Base-by-base conservation (phyloP, 306 rosid genomes). In the Dalbergia cochinchinensis region DNA sequence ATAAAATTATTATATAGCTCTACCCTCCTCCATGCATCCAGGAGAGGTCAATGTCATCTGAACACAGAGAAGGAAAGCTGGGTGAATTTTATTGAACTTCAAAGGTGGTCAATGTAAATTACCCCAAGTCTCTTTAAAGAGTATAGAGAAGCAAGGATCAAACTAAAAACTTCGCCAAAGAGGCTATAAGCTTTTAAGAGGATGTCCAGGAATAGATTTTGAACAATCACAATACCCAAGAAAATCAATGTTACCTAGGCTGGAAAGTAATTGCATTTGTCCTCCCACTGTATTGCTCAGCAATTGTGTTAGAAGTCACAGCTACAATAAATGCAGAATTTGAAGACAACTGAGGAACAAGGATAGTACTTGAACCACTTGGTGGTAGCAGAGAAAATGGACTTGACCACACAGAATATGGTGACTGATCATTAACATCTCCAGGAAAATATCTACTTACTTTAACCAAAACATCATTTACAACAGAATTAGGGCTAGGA, bases 281-380 rank as follows among this genome's bases (percentile, higher is more conserved):
- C 90, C 92, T 88, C 85, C 92, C 97, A 78, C 88, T 74, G 81
- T 87, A 84, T 73, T 92, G 88, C 86, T 91, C 92, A 79, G 90
- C 83, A 83, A 89, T 86, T 58, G 90, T 79, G 79, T 85, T 91
- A 69, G 93, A 89, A 9, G 97, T 90, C 84, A 91, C 86, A 57
- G 99, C 91, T 67, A 94, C 74, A 81, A 92, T 74, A 70, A 73
- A 84, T 70, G 99, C 95, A 62, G 97, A 80, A 87, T 89, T 91
- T 78, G 94, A 63, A 35, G 88, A 73, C 68, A 84, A 77, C 78
- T 88, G 92, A 69, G 99, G 97, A 78, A 94, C 89, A 78, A 89
- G 89, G 78, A 92, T 71, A 16, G 94, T 92, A 79, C 90, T 89
- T 57, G 99, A 92, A 78, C 95, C 99, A 90, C 94, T 94, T 65